Base-by-base conservation (phyloP, 2,329 filamentous ascomycete species). In the Pyrenochaeta sp. region DNA sequence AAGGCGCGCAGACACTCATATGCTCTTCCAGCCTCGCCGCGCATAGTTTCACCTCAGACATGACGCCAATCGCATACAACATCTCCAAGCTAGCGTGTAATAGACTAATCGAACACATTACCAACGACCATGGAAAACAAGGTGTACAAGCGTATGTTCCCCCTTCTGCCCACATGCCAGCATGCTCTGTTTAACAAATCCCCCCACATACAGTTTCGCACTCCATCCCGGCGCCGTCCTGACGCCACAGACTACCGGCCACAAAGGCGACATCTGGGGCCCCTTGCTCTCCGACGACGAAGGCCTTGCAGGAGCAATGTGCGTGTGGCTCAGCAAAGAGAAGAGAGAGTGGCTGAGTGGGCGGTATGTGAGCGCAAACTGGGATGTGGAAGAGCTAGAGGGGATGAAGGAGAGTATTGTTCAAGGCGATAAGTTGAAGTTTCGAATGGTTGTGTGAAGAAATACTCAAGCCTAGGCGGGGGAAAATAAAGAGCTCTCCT, bases 101-200 rank as follows among this genome's bases (percentile, higher is more conserved):
- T 30, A 45, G 64, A 20, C 37, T 64, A 15, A 58, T 63, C n/a
- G 64, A 68, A 49, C 60, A 63, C 46, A 43, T 65, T 23, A 58
- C 7, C 48, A 68, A 40, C 33, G 83, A 85, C 23, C 58, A 72
- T 49, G 50, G 47, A 5, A 35, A 35, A 4, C 39, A 63, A 11
- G 68, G 63, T 2, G 47, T 71, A 3, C 37, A 58, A 5, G 62
- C 60, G 21, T 62, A 46, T 45, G 54, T 56, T 7, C 39, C 27
- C 29, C 31, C 20, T 30, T 36, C 17, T 18, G 37, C 29, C n/a
- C 10, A 10, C 43, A 11, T 36, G n/a, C 18, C 18, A 14, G n/a
- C 9, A 9, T 33, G 6, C 41, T 33, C 27, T 17, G 15, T n/a
- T 6, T 32, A 15, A 15, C 10, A n/a, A n/a, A 27, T 29, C 37